Base-by-base conservation (phyloP, 140 eudicot species). In the Oenanthe javanica region DNA sequence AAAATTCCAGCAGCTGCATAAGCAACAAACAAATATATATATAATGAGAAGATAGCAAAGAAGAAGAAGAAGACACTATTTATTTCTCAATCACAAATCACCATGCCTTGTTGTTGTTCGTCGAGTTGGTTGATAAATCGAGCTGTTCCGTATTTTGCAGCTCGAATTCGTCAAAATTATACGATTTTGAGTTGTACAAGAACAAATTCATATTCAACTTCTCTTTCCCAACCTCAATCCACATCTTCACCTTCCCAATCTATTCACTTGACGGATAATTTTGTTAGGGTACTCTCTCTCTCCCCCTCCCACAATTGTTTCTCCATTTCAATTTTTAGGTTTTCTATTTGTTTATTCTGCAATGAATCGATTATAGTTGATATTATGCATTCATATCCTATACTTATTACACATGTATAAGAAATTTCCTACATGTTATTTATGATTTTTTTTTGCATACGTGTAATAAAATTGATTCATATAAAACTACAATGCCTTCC, bases 221-320 rank as follows among this genome's bases (percentile, higher is more conserved):
- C 88, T 75, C 73, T 85, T 64, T 82, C 88, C 15, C 82, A 85
- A 42, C 77, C 90, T 67, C 83, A 79, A 42, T 81, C 90, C 13
- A 6, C 80, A 4, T 49, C 83, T 23, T 21, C 77, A 27, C 55
- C 78, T 27, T 23, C 72, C 3, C 88, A 84, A 64, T 78, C 87
- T 78, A 83, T 93, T 63, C 81, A 87, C 2, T 52, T 93, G 83
- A 89, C 97, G 21, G 92, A 93, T 42, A 88, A 77, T 83, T 93
- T 91, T 78, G 86, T 91, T 54, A 85, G 84, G 90, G 98, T 93
- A 91, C 64, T 19, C 31, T 31, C 31, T 31, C 31, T 31, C 31
- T 31, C 31, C 31, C 31, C 31, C 31, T 31, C 31, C 31, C 31
- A 42, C 45, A 42, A 42, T 42, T 42, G 45, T 42, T 42, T 42